Conservation (phyloP, 1,284 basidiomycete species). For the Cyathus olla region DNA sequence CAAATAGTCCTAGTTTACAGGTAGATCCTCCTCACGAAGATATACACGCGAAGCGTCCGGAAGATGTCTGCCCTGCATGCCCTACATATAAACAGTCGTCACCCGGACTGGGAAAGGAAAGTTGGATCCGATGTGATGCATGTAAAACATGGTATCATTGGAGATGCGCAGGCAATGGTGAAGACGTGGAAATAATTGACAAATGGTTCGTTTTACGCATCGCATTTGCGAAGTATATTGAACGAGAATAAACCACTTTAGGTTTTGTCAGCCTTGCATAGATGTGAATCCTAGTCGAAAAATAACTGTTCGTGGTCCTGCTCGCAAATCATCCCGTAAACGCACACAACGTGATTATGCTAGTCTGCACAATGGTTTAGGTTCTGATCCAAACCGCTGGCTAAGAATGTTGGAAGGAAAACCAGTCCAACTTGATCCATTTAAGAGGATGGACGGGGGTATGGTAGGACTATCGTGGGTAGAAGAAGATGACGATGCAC, state of each 20-base stretch:
- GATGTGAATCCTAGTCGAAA: conserved; percentile 66
- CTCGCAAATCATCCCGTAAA: conserved; percentile 83
- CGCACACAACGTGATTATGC: conserved; percentile 81
- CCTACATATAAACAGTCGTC: conserved; percentile 32
- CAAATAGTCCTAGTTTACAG: conserved; percentile 12
- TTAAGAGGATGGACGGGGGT: conserved; percentile 73
- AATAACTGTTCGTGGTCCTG: conserved; percentile 80
- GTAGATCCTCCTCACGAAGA: conserved; percentile 3
- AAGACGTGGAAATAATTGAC: conserved; percentile 66
- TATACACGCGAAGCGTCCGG: conserved; percentile 1
- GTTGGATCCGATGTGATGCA: conserved; percentile 81
- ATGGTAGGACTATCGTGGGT: conserved; percentile 81
- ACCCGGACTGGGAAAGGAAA: conserved; percentile 61
- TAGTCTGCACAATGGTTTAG: conserved; percentile 72
- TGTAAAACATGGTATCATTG: conserved; percentile 88
- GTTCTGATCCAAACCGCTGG: conserved; percentile 77
- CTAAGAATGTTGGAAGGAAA: conserved; percentile 74
- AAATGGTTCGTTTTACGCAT: conserved; percentile 51
- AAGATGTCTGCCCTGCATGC: conserved; percentile 59
- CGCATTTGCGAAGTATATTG: conserved; percentile 1
- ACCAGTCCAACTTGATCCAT: conserved; percentile 67
- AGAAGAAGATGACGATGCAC: conserved; percentile 71
- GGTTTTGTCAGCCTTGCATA: conserved; percentile 79
- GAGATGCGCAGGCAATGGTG: conserved; percentile 78
- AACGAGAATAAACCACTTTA: conserved; percentile 31